Conservation (phyloP, 768 basidiomycete species). For the Lactifluus volemus region DNA sequence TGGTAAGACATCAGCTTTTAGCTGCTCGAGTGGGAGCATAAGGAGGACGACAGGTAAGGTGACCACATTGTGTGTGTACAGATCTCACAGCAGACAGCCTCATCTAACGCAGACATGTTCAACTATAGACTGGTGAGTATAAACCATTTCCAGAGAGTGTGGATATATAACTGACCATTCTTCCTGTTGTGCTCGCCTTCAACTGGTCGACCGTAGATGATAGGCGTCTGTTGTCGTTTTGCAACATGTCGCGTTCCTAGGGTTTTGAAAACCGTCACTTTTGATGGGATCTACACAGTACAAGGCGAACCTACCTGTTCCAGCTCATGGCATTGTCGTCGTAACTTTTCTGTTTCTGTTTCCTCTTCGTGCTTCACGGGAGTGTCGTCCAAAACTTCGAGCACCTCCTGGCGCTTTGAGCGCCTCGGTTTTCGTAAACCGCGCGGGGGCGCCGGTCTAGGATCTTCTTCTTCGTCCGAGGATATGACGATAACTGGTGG, state of each 20-base stretch:
- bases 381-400: constrained; percentile 10
- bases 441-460: not conserved
- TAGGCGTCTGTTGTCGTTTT: constrained; percentile 1
- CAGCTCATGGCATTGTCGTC: constrained; percentile 4
- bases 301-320: constrained; percentile 2
- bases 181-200: constrained; percentile 9
- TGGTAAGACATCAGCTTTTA: not conserved
- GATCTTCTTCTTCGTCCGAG: constrained; percentile 14
- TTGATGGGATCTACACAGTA: not conserved
- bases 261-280: not conserved
- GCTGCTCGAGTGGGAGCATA: not conserved
- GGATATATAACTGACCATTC: not conserved
- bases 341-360: not conserved
- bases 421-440: not conserved
- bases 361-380: constrained; percentile 8
- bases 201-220: not conserved
- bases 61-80: constrained; percentile 57
- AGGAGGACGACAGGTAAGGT: constrained; percentile 48
- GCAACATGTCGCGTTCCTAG: constrained; percentile 7
- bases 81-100: constrained; percentile 52
- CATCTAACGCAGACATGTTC: constrained; percentile 33
- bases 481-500: constrained; percentile 12
- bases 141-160: not conserved
- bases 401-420: not conserved
- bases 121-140: not conserved